Percentiles rank a stretch among this genome's conserved stretches.
phyloP scores from a whole-genome alignment of 495 filamentous ascomycete species.

The Penicillium chermesinum region DNA sequence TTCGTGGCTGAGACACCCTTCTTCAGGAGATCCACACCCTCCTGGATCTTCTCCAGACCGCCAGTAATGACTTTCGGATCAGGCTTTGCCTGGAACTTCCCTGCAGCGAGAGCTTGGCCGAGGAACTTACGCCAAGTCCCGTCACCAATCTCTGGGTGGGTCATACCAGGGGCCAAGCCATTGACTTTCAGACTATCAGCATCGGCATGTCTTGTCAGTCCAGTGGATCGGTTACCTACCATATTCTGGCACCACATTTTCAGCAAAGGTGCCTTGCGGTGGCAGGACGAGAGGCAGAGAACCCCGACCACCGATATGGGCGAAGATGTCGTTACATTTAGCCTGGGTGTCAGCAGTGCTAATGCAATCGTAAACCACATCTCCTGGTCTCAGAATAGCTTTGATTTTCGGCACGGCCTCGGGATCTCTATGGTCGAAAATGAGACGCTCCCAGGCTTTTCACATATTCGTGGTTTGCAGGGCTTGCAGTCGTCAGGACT shows the following conservation, averaged over 20 bases:
- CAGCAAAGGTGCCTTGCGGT: conserved; percentile 4
- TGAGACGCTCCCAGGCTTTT: conserved; percentile 30
- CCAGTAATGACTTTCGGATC: conserved; percentile 32
- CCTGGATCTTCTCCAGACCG: conserved; percentile 38
- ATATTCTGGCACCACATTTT: conserved; percentile 8
- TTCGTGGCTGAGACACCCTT: conserved; percentile 41
- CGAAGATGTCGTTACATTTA: conserved; percentile 24
- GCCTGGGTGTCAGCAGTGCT: conserved; percentile 7
- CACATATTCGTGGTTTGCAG: conserved; percentile 29
- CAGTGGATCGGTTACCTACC: conserved; percentile 2
- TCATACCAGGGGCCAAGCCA: conserved; percentile 2
- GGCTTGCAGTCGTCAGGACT: conserved; percentile 33
- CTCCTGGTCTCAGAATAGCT: conserved; percentile 14
- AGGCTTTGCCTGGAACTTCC: conserved; percentile 27
- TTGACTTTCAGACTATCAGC: conserved; percentile 4
- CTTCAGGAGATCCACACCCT: conserved; percentile 29
- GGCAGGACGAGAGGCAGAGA: conserved; percentile 16
- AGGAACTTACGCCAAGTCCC: conserved; percentile 30
- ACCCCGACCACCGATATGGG: conserved; percentile 29
- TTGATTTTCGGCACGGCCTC: conserved; percentile 18
- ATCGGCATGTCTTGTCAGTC: background rate
- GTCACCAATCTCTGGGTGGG: conserved; percentile 11
- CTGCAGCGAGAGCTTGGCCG: conserved; percentile 25
- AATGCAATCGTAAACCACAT: conserved; percentile 22
- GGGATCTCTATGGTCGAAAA: conserved; percentile 33